A percentile compares a stretch with the other conserved stretches of the same genome.
Conservation (phyloP, 2,329 filamentous ascomycete species). For the Phaeophleospora eucalypticola region DNA sequence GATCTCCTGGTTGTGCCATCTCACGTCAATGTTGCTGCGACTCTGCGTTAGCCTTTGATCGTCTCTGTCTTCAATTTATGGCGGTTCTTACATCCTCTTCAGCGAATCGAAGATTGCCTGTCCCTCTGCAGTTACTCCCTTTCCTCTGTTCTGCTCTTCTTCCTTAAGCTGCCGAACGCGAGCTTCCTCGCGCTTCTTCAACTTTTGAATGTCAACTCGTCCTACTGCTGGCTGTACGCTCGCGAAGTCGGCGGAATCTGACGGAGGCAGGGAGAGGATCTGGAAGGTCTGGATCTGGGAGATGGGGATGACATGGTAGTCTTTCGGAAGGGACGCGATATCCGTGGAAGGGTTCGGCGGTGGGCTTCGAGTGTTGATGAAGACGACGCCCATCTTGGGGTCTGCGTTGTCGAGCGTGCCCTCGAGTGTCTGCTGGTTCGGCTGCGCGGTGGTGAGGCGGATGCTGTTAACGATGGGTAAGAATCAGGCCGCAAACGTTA, state of each 20-base stretch:
- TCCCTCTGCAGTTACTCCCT: conserved; percentile 57
- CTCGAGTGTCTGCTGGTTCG: conserved; percentile 51
- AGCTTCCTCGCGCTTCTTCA: conserved; percentile 53
- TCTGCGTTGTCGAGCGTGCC: conserved; percentile 61
- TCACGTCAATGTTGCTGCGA: conserved; percentile 43
- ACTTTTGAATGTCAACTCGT: conserved; percentile 51
- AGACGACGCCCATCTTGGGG: conserved; percentile 58
- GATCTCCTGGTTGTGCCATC: conserved; percentile 58
- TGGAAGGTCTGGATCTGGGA: conserved; percentile 57
- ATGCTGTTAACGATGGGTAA: too few species aligned
- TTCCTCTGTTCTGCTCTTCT: conserved; percentile 55
- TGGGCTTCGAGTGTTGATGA: conserved; percentile 51
- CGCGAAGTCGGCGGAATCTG: conserved; percentile 38
- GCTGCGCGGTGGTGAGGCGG: conserved; percentile 53
- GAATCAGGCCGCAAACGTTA: background rate
- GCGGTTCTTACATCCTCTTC: conserved; percentile 47
- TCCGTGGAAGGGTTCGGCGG: conserved; percentile 27
- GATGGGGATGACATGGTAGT: conserved; percentile 60
- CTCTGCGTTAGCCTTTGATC: background rate
- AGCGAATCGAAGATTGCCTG: conserved; percentile 62
- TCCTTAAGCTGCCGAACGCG: conserved; percentile 56
- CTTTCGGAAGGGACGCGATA: conserved; percentile 43
- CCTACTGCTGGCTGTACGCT: conserved; percentile 43
- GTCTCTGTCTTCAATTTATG: background rate
- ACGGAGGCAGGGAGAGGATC: conserved; percentile 45